Base-by-base conservation (phyloP, 805 yeast genomes). In the Scheffersomyces spartinae region DNA sequence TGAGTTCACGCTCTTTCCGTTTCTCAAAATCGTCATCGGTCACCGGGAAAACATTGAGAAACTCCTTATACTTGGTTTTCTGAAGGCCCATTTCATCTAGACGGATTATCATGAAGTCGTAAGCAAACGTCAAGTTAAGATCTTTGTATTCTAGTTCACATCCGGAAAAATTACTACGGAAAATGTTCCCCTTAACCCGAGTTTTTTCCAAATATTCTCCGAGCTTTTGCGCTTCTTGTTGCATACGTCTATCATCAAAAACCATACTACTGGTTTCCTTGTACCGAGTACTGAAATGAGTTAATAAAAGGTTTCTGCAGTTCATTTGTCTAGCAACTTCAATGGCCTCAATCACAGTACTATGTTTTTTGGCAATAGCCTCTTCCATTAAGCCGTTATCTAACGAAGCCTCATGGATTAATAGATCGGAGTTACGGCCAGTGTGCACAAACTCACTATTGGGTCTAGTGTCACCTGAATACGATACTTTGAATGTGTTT, bases 391-490 rank as follows among this genome's bases (percentile, higher is more conserved):
- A 59, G 17, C 68, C 81, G 47, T 84, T 82, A 30, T 83, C 95
- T 33, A 91, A 66, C 0, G 98, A 83, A 0, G 96, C 86, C 48
- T 91, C 99, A 49, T 91, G 99, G 25, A 91, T 74, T 31, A 91
- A 61, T 25, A 91, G 47, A 43, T 84, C 88, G 15, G 83, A 69
- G 8, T 58, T 47, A 12, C 43, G 32, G 2, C 95, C 97, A 27
- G 82, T 67, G 3, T 54, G 61, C 0, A 78, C 70, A 49, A 85
- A 85, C 25, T 47, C 52, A 3, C 54, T 42, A 35, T 73, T 75
- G 1, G 98, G 98, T 40, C 96, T 69, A 0, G 97, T 83, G 45
- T 91, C 99, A 8, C 98, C 98, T 2, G 95, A 84, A 46, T 82
- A 91, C 1, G 95, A 77, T 1, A 86, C 60, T 38, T 71, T 78